Evolutionary conservation across 768 basidiomycete genomes (phyloP), one percentile per base, ranked within the genome.

Genomic region (Trametes coccinea): DNA sequence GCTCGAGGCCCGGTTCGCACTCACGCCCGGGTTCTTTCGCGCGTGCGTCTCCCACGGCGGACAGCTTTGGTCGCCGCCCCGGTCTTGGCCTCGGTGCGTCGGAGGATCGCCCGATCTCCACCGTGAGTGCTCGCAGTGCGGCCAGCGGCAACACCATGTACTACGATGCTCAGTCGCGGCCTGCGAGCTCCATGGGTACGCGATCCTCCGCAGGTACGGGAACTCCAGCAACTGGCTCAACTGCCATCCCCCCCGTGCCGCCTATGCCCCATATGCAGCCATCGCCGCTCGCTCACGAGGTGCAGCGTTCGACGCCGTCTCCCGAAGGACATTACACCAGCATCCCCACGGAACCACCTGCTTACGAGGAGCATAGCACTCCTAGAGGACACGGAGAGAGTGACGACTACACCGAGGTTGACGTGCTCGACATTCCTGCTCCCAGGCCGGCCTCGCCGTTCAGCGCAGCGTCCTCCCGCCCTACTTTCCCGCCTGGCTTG

Each of bases 361-460:
- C 69, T 7, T 63, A 72, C 40, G 66, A 69, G 39, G 65, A 60
- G 33, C 30, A 34, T 11, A 4, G 2, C 3, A 14, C 57, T 16
- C 41, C 68, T 17, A 30, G 31, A 3, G 29, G 11, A 3, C 48
- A 29, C 3, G 48, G 13, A 4, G 13, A 44, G 44, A 39, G 13
- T 30, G 55, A 53, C 53, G 53, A 41, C 30, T 54, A 27, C 49
- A 55, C 49, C 14, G 58, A 64, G 9, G 62, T 78, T 7, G 85
- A 87, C 62, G 71, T 82, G 31, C 76, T 87, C 0, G 85, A 87
- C 63, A 72, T 78, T 29, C 85, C 86, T 0, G 85, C 79, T 0
- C 90, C 90, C 0, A 73, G 79, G 6, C 82, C 86, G 6, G 74
- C 82, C 4, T 77, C 82, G 14, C 80, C 81, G 0, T 87, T 89